phyloP scores from a whole-genome alignment of 2,329 filamentous ascomycete genomes.

The Fusarium anthophilum region DNA sequence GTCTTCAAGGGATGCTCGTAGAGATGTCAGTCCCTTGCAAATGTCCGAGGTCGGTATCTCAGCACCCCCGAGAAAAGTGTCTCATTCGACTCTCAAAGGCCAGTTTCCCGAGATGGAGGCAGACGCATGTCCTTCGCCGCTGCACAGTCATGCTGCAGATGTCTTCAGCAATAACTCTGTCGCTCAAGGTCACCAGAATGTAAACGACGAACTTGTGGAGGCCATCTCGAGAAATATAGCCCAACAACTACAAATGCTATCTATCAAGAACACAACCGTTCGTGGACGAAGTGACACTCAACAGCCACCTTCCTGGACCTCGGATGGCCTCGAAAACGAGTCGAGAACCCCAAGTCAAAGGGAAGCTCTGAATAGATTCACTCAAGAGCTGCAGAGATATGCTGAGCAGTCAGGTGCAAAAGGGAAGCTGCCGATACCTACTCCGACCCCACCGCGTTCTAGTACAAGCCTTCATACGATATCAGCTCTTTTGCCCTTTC shows the following conservation, averaged over 20 bases:
- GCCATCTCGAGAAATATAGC: conserved; percentile 56
- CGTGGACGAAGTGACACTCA: neutral
- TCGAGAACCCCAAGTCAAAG: conserved; percentile 57
- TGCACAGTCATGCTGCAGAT: conserved; percentile 20
- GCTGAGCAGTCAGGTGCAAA: conserved; percentile 49
- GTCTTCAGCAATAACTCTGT: conserved; percentile 15
- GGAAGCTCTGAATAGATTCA: conserved; percentile 52
- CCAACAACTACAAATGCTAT: conserved; percentile 56
- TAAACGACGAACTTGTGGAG: conserved; percentile 54
- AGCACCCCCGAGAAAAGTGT: neutral
- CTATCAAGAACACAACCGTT: conserved; percentile 32
- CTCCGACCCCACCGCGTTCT: conserved; percentile 53
- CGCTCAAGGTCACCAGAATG: conserved; percentile 44
- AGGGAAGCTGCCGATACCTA: conserved; percentile 51
- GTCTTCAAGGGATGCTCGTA: neutral
- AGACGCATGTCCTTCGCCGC: neutral
- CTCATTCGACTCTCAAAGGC: neutral
- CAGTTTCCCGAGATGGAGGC: neutral
- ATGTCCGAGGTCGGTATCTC: neutral
- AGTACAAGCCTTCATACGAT: conserved; percentile 61
- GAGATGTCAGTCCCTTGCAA: neutral
- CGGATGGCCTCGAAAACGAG: conserved; percentile 12
- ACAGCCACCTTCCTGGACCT: neutral
- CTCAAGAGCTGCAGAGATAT: conserved; percentile 44
- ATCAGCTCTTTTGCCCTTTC: conserved; percentile 62